Percentiles rank a stretch among this genome's conserved stretches.
Conservation (phyloP, 768 basidiomycete species). For the Lactarius sanguifluus region DNA sequence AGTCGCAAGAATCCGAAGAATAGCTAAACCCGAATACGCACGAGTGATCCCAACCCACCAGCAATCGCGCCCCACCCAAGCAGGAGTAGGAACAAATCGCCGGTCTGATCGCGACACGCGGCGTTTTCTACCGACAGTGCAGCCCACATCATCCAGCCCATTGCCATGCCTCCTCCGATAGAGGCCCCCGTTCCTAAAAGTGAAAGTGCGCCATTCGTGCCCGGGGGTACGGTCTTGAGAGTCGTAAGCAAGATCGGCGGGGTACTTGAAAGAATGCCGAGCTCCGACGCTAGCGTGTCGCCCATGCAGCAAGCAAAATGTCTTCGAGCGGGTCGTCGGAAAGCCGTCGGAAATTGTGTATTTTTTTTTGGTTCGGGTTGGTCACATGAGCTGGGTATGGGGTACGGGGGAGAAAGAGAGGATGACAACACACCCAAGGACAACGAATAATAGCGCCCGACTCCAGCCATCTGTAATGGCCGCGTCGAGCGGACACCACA, state of each 20-base stretch:
- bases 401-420: neutral
- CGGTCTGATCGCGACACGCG: slow-evolving; percentile 47
- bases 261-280: slow-evolving; percentile 77
- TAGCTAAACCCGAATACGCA: slow-evolving; percentile 38
- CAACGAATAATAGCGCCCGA: slow-evolving; percentile 59
- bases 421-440: slow-evolving; percentile 55
- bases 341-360: neutral
- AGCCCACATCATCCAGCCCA: slow-evolving; percentile 62
- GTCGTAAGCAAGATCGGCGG: slow-evolving; percentile 80
- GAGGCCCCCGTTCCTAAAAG: slow-evolving; percentile 73
- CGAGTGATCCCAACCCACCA: slow-evolving; percentile 80
- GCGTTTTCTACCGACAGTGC: slow-evolving; percentile 62
- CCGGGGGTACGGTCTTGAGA: slow-evolving; percentile 69
- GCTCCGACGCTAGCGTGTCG: slow-evolving; percentile 90
- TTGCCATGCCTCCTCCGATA: slow-evolving; percentile 64
- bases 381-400: neutral
- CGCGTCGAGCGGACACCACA: slow-evolving; percentile 65
- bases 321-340: slow-evolving; percentile 39
- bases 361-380: neutral
- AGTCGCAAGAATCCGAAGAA: neutral
- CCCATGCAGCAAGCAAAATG: slow-evolving; percentile 89
- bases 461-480: slow-evolving; percentile 51
- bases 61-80: slow-evolving; percentile 60
- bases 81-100: slow-evolving; percentile 43
- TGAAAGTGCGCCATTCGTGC: slow-evolving; percentile 90